Evolutionary conservation across 2,329 filamentous ascomycete genomes (phyloP), one percentile per base, ranked within the genome.

Genomic region (Cercospora sp.): DNA sequence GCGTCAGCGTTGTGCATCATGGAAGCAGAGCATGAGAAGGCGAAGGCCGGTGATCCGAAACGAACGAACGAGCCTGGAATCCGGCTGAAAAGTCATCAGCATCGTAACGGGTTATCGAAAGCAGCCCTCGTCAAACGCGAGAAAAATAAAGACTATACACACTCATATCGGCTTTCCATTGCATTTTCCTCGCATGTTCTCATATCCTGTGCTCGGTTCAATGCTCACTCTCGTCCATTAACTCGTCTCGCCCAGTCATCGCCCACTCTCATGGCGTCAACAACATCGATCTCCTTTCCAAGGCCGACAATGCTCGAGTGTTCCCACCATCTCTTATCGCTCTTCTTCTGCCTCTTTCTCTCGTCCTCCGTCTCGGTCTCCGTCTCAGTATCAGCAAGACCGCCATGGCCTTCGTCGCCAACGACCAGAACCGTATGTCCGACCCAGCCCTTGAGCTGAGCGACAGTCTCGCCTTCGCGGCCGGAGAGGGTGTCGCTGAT

Each of bases 221-320:
- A 59, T 16, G 24, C 34, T 71, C 67, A 83, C 67, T 83, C 81
- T 53, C 78, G 73, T 4, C 91, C 91, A 76, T 89, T 89, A 66
- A 96, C 88, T 69, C 94, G 86, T 77, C 91, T 88, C 70, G 86
- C 85, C 91, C 93, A 98, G 80, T 98, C 94, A 74, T 97, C 94
- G 62, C 90, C 89, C 18, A 97, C 87, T 61, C 92, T 86, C 71
- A 90, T 85, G 34, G 90, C 91, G 79, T 98, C 94, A 3, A 97
- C 93, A 18, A 98, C 89, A 45, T 97, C 89, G 30, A 97, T 89
- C 3, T 93, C 92, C 77, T 95, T 91, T 16, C 94, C 94, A 66
- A 94, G 85, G 2, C 94, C 94, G 26, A 96, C 93, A 68, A 92
- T 88, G 55, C 93, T 91, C 66, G 93, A 88, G 64, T 86, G 85